A percentile compares a stretch with the other conserved stretches of the same genome.
phyloP scores from a whole-genome alignment of 768 basidiomycete species.

The Fistulinella prunicolor region DNA sequence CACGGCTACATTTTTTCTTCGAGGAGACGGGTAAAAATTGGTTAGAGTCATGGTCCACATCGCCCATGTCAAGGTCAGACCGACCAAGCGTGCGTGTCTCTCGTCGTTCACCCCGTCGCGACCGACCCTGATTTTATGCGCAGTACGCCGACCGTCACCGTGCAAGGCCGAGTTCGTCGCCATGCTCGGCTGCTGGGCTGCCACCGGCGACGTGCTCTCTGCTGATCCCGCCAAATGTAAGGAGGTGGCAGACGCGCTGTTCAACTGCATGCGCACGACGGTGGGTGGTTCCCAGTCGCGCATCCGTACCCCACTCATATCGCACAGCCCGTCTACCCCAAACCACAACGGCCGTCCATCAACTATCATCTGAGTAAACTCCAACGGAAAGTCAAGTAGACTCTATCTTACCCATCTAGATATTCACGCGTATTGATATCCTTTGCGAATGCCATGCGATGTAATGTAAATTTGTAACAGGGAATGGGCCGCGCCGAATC shows the following conservation, averaged over 20 bases:
- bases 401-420: conserved; percentile 17
- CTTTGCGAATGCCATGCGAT: conserved; percentile 14
- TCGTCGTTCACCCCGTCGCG: not conserved
- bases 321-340: conserved; percentile 62
- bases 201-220: conserved; percentile 59
- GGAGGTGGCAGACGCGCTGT: conserved; percentile 57
- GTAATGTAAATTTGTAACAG: conserved; percentile 17
- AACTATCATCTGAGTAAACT: conserved; percentile 88
- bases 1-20: too few species aligned
- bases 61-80: conserved; percentile 76
- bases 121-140: not conserved
- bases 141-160: conserved; percentile 13
- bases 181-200: conserved; percentile 89
- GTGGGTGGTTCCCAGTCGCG: conserved; percentile 43
- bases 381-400: conserved; percentile 69
- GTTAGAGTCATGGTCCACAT: conserved; percentile 71
- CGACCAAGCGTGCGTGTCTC: conserved; percentile 59
- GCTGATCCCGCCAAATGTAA: conserved; percentile 47
- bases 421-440: conserved; percentile 14
- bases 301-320: conserved; percentile 1
- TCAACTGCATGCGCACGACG: conserved; percentile 82
- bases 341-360: conserved; percentile 71
- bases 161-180: conserved; percentile 54
- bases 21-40: too few species aligned
- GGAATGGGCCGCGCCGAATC: not conserved